Percentiles rank a stretch among this genome's conserved stretches.
Evolutionary conservation across 2,329 filamentous ascomycete genomes (phyloP).

Genomic region (Coleophoma crateriformis): DNA sequence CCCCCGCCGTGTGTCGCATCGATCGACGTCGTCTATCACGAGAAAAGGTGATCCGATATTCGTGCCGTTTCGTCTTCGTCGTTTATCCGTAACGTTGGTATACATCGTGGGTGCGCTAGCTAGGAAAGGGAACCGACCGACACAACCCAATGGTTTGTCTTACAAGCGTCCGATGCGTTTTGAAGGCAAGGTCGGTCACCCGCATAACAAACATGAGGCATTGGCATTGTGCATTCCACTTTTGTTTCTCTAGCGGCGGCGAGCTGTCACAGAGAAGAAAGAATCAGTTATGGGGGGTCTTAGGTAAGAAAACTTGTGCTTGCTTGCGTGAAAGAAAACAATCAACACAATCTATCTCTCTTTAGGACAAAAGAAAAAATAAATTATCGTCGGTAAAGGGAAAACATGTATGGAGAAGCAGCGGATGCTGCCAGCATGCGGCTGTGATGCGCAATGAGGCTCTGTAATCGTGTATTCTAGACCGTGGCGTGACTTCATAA

Average conservation of each 20-base stretch:
- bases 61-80: too few species aligned
- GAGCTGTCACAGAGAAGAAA: conserved; percentile 1
- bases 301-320: not conserved
- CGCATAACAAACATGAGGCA: too few species aligned
- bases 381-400: not conserved
- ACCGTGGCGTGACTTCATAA: not conserved
- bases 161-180: too few species aligned
- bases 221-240: too few species aligned
- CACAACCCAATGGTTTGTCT: too few species aligned
- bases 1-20: too few species aligned
- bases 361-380: not conserved
- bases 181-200: too few species aligned
- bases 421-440: not conserved
- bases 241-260: not conserved
- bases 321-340: not conserved
- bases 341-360: not conserved
- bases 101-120: too few species aligned
- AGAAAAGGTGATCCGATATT: too few species aligned
- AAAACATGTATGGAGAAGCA: not conserved
- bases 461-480: not conserved
- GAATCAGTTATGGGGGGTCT: not conserved
- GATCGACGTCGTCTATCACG: too few species aligned
- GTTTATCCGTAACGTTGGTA: too few species aligned
- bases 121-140: too few species aligned
- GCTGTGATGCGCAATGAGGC: not conserved